Evolutionary conservation across 73 alveolate species (phyloP).

Genomic region (Tetrahymena borealis): DNA sequence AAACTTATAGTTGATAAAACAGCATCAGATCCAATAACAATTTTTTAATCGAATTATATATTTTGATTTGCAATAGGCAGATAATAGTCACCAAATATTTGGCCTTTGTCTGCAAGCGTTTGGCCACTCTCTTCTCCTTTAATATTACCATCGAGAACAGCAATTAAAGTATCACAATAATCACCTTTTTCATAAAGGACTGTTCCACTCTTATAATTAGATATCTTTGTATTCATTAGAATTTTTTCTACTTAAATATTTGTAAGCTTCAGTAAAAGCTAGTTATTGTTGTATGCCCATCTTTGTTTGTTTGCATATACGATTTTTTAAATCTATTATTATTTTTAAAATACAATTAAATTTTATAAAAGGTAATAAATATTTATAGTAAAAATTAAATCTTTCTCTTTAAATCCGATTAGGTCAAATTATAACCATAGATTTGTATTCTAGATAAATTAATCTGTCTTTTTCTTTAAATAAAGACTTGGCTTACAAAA

Average conservation of each 20-base stretch:
- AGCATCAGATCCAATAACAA: background rate
- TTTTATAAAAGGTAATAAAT: background rate
- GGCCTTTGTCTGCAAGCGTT: constrained; percentile 24
- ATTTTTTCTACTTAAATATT: constrained; percentile 44
- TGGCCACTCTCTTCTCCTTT: constrained; percentile 11
- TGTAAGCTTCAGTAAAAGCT: constrained; percentile 21
- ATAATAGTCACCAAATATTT: constrained; percentile 18
- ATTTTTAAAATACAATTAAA: background rate
- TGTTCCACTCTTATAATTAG: constrained; percentile 30
- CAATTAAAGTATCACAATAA: constrained; percentile 29
- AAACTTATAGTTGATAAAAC: background rate
- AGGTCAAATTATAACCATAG: no score
- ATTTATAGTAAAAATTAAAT: background rate
- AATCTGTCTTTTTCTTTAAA: no score
- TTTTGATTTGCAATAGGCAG: background rate
- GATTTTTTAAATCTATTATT: constrained; percentile 14
- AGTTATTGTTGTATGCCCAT: constrained; percentile 47
- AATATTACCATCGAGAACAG: constrained; percentile 20
- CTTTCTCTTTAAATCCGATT: no score
- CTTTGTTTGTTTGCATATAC: constrained; percentile 47
- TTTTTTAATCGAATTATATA: background rate
- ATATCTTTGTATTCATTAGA: constrained; percentile 27
- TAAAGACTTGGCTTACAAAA: no score
- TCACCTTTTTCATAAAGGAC: constrained; percentile 23
- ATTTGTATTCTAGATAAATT: no score